phyloP scores from a whole-genome alignment of 106 monocot species.

The Acorus gramineus region DNA sequence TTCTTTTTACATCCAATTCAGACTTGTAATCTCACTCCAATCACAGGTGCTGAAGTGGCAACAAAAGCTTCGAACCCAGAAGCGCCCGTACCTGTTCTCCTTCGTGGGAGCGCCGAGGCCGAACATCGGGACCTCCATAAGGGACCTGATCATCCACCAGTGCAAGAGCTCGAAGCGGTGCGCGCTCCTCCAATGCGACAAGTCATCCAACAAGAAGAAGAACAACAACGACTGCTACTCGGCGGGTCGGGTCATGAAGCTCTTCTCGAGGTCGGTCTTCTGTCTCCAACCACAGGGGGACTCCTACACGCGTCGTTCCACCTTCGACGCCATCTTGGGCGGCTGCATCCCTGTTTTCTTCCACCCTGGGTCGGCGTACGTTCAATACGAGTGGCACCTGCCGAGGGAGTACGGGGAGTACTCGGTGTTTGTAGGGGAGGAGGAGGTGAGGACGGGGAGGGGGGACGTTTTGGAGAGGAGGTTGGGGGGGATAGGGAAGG shows the following conservation, averaged over 20 bases:
- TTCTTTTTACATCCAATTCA: no score
- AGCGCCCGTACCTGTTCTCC: slow-evolving; percentile 34
- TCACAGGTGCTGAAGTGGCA: slow-evolving; percentile 25
- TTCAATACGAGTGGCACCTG: slow-evolving; percentile 57
- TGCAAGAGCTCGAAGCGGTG: slow-evolving; percentile 21
- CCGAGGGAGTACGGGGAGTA: slow-evolving; percentile 28
- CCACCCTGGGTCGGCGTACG: slow-evolving; percentile 45
- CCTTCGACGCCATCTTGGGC: slow-evolving; percentile 55
- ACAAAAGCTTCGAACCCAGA: slow-evolving; percentile 9
- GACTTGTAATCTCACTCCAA: no score
- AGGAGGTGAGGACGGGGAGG: slow-evolving; percentile 36
- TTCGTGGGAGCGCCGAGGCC: slow-evolving; percentile 40
- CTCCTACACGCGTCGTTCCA: slow-evolving; percentile 49
- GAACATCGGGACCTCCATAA: slow-evolving; percentile 17
- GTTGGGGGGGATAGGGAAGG: no score
- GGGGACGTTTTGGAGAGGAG: slow-evolving; percentile 1
- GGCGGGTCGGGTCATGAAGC: slow-evolving; percentile 32
- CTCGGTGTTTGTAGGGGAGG: slow-evolving; percentile 55
- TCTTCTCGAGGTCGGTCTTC: slow-evolving; percentile 38
- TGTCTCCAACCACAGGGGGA: slow-evolving; percentile 69
- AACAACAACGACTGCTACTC: slow-evolving; percentile 21
- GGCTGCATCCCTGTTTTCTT: slow-evolving; percentile 77
- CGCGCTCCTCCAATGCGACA: slow-evolving; percentile 21
- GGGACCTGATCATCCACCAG: slow-evolving; percentile 15
- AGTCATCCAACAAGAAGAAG: background rate